These are phyloP conservation scores for Podospora anserina DNA, from an alignment of 495 filamentous ascomycete genomes.

Conservation along the genomic window DNA sequence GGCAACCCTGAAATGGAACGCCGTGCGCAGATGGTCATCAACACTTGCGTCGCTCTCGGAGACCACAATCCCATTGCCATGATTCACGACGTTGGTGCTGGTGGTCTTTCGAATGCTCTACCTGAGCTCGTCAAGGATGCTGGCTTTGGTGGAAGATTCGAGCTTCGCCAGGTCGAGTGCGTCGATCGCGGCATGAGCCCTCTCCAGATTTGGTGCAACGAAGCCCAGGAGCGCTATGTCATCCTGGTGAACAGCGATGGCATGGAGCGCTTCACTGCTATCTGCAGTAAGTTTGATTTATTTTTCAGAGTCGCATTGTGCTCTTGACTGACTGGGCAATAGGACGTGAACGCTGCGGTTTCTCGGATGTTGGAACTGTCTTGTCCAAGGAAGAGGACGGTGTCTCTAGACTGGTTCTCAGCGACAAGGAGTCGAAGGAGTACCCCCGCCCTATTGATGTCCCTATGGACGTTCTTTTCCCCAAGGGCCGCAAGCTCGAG, in stretches of 20 bases:
- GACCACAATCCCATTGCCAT: slow-evolving; percentile 83
- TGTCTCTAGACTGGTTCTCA: slow-evolving; percentile 69
- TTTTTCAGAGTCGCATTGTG: background rate
- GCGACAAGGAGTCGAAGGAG: slow-evolving; percentile 75
- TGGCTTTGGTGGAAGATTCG: slow-evolving; percentile 81
- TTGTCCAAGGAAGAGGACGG: slow-evolving; percentile 59
- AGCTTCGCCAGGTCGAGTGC: slow-evolving; percentile 86
- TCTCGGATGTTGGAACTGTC: slow-evolving; percentile 85
- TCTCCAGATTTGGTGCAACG: slow-evolving; percentile 94
- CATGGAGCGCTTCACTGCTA: slow-evolving; percentile 78
- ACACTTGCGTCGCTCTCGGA: slow-evolving; percentile 82
- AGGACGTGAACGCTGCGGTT: slow-evolving; percentile 83
- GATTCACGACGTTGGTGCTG: slow-evolving; percentile 96
- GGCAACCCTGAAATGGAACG: slow-evolving; percentile 94
- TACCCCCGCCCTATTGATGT: slow-evolving; percentile 81
- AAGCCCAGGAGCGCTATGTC: slow-evolving; percentile 95
- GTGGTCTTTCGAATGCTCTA: slow-evolving; percentile 89
- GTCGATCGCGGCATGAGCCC: slow-evolving; percentile 90
- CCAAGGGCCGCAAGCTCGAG: slow-evolving; percentile 82
- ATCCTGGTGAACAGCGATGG: slow-evolving; percentile 72
- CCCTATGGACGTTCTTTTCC: slow-evolving; percentile 88
- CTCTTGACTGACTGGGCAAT: slow-evolving; percentile 9
- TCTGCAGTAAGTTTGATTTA: slow-evolving; percentile 55
- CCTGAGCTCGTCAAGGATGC: slow-evolving; percentile 86
- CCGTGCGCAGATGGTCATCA: slow-evolving; percentile 94